Conservation (phyloP, 257 asterid species). For the Solanum sejunctum region DNA sequence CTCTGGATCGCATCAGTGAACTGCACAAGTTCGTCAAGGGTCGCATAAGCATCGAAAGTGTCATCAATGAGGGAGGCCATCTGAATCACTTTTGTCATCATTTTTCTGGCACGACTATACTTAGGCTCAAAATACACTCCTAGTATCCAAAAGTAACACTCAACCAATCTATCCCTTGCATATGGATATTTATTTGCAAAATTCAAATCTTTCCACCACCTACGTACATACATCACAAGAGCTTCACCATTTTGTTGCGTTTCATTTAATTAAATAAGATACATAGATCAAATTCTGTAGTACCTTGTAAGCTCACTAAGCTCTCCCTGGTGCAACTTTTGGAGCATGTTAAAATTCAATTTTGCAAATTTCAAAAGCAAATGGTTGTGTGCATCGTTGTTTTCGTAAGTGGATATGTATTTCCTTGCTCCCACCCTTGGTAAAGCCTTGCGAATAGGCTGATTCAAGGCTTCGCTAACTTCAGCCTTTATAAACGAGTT, state of each 20-base stretch:
- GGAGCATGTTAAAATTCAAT: too few species aligned
- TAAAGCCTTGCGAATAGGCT: neutral
- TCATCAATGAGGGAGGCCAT: neutral
- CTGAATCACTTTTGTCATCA: neutral
- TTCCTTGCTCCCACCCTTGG: neutral
- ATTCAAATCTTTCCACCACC: too few species aligned
- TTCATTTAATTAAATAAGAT: too few species aligned
- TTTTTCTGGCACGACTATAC: neutral
- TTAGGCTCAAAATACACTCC: neutral
- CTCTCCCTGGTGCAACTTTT: too few species aligned
- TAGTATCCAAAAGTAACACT: neutral
- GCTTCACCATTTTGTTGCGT: too few species aligned
- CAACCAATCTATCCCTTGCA: neutral
- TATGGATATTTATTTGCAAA: neutral
- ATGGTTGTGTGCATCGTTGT: too few species aligned
- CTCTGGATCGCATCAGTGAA: neutral
- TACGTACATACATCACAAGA: too few species aligned
- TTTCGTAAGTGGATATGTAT: neutral
- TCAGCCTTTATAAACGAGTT: too few species aligned
- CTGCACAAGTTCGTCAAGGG: neutral
- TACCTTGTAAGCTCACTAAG: too few species aligned
- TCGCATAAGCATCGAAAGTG: neutral
- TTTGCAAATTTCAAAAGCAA: too few species aligned
- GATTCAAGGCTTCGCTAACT: neutral
- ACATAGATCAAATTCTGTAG: too few species aligned